Conservation (phyloP, 1,284 basidiomycete genomes). For the Microbotryum lychnidis-dioicae region DNA sequence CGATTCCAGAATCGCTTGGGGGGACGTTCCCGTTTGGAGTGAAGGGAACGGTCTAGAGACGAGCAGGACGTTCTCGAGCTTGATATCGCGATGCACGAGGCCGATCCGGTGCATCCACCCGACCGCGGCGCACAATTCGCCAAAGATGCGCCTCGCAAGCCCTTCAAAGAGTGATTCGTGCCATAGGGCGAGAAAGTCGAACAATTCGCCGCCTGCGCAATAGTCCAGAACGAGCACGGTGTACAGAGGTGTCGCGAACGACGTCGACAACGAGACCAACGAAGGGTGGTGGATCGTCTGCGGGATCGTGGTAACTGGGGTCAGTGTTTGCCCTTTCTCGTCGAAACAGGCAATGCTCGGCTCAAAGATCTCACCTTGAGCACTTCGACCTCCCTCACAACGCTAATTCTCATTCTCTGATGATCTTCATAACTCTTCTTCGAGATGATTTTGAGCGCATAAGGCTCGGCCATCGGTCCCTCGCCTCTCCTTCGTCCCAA, state of each 20-base stretch:
- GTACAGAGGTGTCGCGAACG: conserved; percentile 64
- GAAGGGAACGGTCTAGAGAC: conserved; percentile 44
- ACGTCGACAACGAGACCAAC: conserved; percentile 64
- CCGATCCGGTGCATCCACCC: conserved; percentile 83
- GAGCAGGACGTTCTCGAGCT: conserved; percentile 73
- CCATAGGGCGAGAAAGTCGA: conserved; percentile 60
- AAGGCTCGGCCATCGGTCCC: conserved; percentile 42
- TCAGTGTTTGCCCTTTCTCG: not conserved
- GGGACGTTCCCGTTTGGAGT: conserved; percentile 28
- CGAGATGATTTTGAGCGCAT: conserved; percentile 79
- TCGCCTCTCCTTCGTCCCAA: conserved; percentile 11
- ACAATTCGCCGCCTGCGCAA: conserved; percentile 72
- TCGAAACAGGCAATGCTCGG: not conserved
- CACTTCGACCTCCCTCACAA: conserved; percentile 79
- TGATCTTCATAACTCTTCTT: conserved; percentile 50
- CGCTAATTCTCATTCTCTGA: conserved; percentile 69
- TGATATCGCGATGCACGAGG: conserved; percentile 85
- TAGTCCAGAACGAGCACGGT: conserved; percentile 76
- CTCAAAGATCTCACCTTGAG: conserved; percentile 51
- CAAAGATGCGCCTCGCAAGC: conserved; percentile 66
- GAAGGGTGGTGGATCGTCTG: conserved; percentile 77
- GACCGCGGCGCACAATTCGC: conserved; percentile 69
- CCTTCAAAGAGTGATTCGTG: conserved; percentile 53
- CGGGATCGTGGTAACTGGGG: conserved; percentile 16
- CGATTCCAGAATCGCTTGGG: conserved; percentile 43